phyloP scores from a whole-genome alignment of 345 rosid genomes.

The Citrus maxima region DNA sequence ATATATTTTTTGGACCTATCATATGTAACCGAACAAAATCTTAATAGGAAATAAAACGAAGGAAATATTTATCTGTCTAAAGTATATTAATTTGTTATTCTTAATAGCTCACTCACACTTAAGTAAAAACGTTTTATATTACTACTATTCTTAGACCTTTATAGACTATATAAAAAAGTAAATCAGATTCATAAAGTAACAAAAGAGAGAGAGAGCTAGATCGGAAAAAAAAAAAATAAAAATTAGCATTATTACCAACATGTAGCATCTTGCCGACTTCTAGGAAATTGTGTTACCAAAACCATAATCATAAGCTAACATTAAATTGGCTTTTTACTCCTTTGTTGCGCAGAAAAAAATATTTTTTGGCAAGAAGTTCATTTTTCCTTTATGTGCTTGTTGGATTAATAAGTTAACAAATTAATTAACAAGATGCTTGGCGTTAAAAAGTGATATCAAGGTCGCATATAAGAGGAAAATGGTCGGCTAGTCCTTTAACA shows the following conservation, averaged over 20 bases:
- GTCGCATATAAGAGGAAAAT: conserved; percentile 23
- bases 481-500: conserved; percentile 29
- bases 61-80: background rate
- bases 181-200: no score
- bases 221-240: no score
- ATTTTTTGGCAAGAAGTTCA: background rate
- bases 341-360: background rate
- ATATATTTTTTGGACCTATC: no score
- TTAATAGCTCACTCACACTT: no score
- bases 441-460: conserved; percentile 20
- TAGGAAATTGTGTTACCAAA: conserved; percentile 4
- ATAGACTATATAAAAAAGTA: no score
- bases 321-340: background rate
- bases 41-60: background rate
- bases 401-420: background rate
- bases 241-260: background rate
- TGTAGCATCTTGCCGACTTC: background rate
- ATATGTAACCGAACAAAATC: background rate
- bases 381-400: background rate
- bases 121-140: no score
- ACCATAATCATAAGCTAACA: background rate
- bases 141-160: background rate
- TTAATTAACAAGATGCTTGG: background rate
- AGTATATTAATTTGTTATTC: background rate
- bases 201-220: no score